These are phyloP conservation scores for Coleophoma crateriformis DNA, from an alignment of 2,329 filamentous ascomycete species.

Conservation along the genomic window DNA sequence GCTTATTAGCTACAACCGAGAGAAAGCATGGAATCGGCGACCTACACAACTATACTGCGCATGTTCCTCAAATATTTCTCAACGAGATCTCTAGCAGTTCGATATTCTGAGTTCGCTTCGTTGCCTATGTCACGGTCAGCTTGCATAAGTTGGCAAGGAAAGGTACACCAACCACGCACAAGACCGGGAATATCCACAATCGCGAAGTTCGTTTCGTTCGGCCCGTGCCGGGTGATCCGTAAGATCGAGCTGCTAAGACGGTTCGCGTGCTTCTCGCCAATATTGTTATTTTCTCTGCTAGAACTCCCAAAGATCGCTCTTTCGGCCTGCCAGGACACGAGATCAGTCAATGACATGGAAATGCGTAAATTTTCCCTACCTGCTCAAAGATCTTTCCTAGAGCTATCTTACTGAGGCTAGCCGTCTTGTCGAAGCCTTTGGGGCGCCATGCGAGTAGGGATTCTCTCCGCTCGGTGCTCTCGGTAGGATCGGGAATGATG, in stretches of 20 bases:
- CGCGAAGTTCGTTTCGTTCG: conserved; percentile 13
- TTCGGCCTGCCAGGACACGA: conserved; percentile 3
- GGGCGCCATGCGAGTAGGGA: conserved; percentile 4
- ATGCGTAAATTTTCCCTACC: neutral
- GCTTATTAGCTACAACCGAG: neutral
- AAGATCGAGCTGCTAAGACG: conserved; percentile 11
- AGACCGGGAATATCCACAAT: conserved; percentile 23
- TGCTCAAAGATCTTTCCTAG: conserved; percentile 7
- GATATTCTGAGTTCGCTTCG: conserved; percentile 6
- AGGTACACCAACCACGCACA: conserved; percentile 10
- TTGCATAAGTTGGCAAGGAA: neutral
- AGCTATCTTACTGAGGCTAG: conserved; percentile 2
- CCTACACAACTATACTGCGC: conserved; percentile 34
- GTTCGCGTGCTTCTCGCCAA: neutral
- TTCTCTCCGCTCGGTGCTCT: conserved; percentile 3
- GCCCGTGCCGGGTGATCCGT: conserved; percentile 10
- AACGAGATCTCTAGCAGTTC: conserved; percentile 12
- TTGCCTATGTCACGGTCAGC: conserved; percentile 2
- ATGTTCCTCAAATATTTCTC: conserved; percentile 30
- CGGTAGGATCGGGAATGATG: conserved; percentile 4
- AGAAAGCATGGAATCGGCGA: neutral
- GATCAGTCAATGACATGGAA: neutral
- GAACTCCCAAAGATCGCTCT: conserved; percentile 5
- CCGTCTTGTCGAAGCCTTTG: conserved; percentile 1
- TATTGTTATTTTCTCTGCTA: neutral